phyloP scores from a whole-genome alignment of 73 alveolate species.

The Paramecium pentaurelia region DNA sequence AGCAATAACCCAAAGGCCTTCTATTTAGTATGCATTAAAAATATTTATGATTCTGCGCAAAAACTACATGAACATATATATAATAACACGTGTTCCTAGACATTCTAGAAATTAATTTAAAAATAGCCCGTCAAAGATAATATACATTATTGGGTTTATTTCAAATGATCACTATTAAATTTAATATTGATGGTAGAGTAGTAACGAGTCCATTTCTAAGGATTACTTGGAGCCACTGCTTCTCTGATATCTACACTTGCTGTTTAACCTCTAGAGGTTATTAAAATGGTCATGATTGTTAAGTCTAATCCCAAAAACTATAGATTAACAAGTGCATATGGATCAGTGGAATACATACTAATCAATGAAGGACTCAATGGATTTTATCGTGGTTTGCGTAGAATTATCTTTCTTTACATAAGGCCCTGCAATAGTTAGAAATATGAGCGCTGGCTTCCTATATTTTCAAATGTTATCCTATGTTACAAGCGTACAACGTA shows the following conservation, averaged over 20 bases:
- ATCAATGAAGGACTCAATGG: slow-evolving; percentile 42
- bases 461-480: slow-evolving; percentile 24
- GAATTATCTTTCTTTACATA: neutral
- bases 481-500: neutral
- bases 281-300: slow-evolving; percentile 51
- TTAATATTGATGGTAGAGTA: neutral
- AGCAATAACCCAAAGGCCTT: neutral
- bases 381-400: slow-evolving; percentile 42
- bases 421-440: slow-evolving; percentile 52
- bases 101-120: neutral
- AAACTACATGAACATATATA: neutral
- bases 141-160: neutral
- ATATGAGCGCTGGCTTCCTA: slow-evolving; percentile 41
- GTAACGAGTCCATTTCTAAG: neutral
- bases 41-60: neutral
- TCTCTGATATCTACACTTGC: neutral
- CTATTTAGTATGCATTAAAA: neutral
- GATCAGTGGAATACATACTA: slow-evolving; percentile 24
- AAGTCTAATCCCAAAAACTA: neutral
- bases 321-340: neutral
- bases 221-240: slow-evolving; percentile 14
- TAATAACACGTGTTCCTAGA: neutral
- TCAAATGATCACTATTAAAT: neutral
- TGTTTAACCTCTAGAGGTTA: slow-evolving; percentile 50
- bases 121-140: neutral